phyloP scores from a whole-genome alignment of 129 eudicot genomes.

The Artemisia annua region DNA sequence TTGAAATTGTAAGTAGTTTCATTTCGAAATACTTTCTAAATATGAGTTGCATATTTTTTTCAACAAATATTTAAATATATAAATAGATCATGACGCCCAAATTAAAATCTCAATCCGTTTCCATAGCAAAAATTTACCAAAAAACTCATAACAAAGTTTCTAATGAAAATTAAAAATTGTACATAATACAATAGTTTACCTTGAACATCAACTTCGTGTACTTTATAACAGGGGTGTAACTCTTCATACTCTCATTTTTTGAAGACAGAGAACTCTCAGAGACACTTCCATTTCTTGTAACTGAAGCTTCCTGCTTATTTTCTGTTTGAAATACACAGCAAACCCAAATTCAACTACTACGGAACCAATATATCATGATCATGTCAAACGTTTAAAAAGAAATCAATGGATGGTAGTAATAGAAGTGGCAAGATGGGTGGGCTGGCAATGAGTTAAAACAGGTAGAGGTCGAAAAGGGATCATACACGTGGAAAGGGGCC shows the following conservation, averaged over 20 bases:
- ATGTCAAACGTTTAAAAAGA: not conserved
- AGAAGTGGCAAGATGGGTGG: too few species aligned
- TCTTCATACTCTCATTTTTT: conserved; percentile 33
- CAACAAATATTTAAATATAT: too few species aligned
- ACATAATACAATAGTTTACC: conserved; percentile 36
- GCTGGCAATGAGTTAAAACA: too few species aligned
- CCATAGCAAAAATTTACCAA: not conserved
- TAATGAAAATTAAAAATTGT: too few species aligned
- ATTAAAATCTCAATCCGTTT: too few species aligned
- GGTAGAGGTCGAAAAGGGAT: too few species aligned
- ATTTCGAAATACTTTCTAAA: too few species aligned
- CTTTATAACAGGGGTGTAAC: conserved; percentile 60
- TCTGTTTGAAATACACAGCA: conserved; percentile 32
- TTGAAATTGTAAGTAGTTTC: too few species aligned
- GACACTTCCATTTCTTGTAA: conserved; percentile 33
- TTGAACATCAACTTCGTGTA: conserved; percentile 85
- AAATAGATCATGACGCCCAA: too few species aligned
- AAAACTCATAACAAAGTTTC: too few species aligned
- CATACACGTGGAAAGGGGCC: too few species aligned
- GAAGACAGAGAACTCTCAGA: conserved; percentile 32
- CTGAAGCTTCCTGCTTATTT: conserved; percentile 30
- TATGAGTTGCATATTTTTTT: too few species aligned
- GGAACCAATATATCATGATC: conserved; percentile 5
- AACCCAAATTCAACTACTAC: conserved; percentile 6
- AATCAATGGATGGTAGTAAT: not conserved